Percentiles rank a stretch among this genome's conserved stretches.
These are phyloP conservation scores for Backusella macrospora DNA, from an alignment of 192 early-diverging fungal genomes.

Conservation along the genomic window DNA sequence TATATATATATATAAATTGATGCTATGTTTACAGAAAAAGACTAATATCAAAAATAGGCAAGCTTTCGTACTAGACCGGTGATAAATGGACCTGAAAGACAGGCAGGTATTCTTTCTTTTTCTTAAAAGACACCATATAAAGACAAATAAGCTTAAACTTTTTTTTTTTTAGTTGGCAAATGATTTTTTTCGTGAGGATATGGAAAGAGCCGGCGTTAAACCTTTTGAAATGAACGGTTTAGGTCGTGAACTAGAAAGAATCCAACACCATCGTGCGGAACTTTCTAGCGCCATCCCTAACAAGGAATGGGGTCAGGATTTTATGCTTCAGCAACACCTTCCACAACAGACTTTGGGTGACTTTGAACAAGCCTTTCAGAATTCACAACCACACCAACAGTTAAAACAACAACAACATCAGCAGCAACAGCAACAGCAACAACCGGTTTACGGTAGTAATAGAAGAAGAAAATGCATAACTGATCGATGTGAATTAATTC, in stretches of 20 bases:
- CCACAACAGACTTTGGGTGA: constrained; percentile 42
- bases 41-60: constrained; percentile 5
- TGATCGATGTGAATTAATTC: no score
- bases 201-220: constrained; percentile 32
- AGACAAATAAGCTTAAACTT: not conserved
- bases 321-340: constrained; percentile 46
- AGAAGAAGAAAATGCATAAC: no score
- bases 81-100: not conserved
- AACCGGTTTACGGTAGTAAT: not conserved
- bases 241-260: constrained; percentile 64
- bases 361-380: constrained; percentile 48
- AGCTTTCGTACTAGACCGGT: constrained; percentile 22
- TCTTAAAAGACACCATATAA: no score
- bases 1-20: not conserved
- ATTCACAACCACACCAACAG: not conserved
- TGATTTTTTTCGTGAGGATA: constrained; percentile 54
- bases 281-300: constrained; percentile 3
- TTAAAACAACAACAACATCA: not conserved
- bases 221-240: constrained; percentile 74
- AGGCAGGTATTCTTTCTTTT: not conserved
- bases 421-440: constrained; percentile 1
- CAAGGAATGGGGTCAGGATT: constrained; percentile 73
- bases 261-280: constrained; percentile 36
- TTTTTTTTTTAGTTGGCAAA: constrained; percentile 49
- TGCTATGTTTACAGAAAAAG: not conserved